Conservation (phyloP, 2,329 filamentous ascomycete genomes). For the Monilinia vaccinii-corymbosi region DNA sequence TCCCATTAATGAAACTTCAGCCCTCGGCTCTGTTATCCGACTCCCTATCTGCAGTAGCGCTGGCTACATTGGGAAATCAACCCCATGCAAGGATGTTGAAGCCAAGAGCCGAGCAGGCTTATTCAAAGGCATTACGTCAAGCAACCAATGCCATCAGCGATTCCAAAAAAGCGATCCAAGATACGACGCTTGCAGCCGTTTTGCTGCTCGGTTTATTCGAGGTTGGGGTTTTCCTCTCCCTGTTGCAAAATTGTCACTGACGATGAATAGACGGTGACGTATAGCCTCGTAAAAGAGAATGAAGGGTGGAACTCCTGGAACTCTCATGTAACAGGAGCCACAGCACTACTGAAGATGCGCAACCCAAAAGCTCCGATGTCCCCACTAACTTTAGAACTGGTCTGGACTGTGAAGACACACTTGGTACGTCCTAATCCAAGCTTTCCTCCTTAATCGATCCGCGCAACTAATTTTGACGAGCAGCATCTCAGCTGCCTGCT, state of each 20-base stretch:
- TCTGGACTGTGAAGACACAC: conserved; percentile 1
- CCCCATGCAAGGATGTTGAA: conserved; percentile 7
- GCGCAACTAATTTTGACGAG: not conserved
- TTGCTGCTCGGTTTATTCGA: conserved; percentile 7
- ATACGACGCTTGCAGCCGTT: conserved; percentile 7
- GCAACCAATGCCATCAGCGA: conserved; percentile 1
- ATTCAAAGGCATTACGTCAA: conserved; percentile 5
- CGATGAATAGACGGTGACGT: not conserved
- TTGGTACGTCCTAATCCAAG: not conserved
- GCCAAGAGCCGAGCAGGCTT: conserved; percentile 7
- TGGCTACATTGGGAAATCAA: conserved; percentile 7
- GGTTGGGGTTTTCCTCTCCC: not conserved
- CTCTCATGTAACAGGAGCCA: conserved; percentile 3
- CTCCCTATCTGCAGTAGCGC: not conserved
- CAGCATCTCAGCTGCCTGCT: conserved; percentile 2
- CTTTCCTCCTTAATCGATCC: not conserved
- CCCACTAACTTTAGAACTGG: conserved; percentile 1
- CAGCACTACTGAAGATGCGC: conserved; percentile 2
- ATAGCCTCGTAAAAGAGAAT: conserved; percentile 1
- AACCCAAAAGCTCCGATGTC: conserved; percentile 3
- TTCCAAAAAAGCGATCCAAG: not conserved
- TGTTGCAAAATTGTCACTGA: not conserved
- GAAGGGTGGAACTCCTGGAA: conserved; percentile 9
- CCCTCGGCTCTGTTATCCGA: conserved; percentile 3
- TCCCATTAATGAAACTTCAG: conserved; percentile 5